These are phyloP conservation scores for Hortaea werneckii DNA, from an alignment of 2,329 filamentous ascomycete species.

Conservation along the genomic window DNA sequence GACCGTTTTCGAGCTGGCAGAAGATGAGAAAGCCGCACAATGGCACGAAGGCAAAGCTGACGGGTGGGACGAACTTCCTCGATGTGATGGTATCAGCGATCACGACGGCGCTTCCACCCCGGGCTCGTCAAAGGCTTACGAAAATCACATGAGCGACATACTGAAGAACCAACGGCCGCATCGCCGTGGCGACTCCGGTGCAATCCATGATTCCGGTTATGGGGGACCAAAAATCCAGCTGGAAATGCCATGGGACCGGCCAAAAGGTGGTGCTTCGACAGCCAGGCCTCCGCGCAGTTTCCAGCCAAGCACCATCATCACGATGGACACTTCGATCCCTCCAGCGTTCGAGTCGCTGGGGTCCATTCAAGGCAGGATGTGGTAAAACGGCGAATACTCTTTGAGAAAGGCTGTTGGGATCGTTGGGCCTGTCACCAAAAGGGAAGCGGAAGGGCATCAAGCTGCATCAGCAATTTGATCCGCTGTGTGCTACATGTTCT, in stretches of 20 bases:
- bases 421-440: too few species aligned
- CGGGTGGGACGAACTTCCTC: not conserved
- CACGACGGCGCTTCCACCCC: not conserved
- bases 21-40: not conserved
- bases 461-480: too few species aligned
- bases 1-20: not conserved
- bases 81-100: not conserved
- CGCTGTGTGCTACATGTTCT: too few species aligned
- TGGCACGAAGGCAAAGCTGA: not conserved
- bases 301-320: not conserved
- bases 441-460: too few species aligned
- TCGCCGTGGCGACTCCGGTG: not conserved
- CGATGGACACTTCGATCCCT: too few species aligned
- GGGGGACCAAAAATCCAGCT: not conserved
- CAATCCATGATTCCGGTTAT: not conserved
- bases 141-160: not conserved
- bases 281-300: not conserved
- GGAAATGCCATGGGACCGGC: constrained; percentile 1
- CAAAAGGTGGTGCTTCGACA: not conserved
- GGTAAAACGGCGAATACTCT: too few species aligned
- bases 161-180: not conserved
- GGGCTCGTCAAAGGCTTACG: not conserved
- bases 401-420: too few species aligned
- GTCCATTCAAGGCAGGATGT: too few species aligned
- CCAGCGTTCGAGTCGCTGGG: too few species aligned